A percentile compares a stretch with the other conserved stretches of the same genome.
Conservation (phyloP, 805 yeast genomes). For the Lipomyces orientalis region DNA sequence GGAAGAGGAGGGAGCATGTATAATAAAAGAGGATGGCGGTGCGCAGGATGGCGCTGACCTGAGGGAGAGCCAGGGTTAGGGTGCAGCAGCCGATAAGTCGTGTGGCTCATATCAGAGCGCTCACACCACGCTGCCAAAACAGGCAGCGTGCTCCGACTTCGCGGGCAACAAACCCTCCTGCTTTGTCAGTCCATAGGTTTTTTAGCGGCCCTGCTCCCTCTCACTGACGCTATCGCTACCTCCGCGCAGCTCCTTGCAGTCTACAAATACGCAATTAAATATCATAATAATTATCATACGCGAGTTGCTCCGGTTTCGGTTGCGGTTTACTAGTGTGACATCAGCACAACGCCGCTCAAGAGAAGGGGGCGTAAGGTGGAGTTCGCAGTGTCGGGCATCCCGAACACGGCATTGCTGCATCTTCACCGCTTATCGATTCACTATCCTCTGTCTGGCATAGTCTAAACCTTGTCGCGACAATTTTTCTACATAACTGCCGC, state of each 20-base stretch:
- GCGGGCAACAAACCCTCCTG: too few species aligned
- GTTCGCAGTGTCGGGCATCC: background rate
- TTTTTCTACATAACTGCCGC: background rate
- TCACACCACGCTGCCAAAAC: background rate
- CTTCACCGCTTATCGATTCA: background rate
- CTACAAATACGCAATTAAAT: background rate
- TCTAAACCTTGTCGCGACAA: background rate
- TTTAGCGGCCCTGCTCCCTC: background rate
- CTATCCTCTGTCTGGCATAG: background rate
- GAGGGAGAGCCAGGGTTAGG: background rate
- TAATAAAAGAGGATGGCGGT: background rate
- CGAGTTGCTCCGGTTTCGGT: background rate
- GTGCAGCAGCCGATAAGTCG: background rate
- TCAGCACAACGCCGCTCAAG: too few species aligned
- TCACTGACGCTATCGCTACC: background rate
- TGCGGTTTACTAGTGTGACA: background rate
- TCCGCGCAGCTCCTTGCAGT: background rate
- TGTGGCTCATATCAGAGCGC: background rate
- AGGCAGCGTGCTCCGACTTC: background rate
- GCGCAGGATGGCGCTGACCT: background rate
- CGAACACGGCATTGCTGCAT: background rate
- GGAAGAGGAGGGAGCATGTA: background rate
- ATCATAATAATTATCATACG: too few species aligned
- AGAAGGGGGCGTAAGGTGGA: too few species aligned
- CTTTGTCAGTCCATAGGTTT: background rate